Base-by-base conservation (phyloP, 768 basidiomycete genomes). In the Lentinula lateritia region DNA sequence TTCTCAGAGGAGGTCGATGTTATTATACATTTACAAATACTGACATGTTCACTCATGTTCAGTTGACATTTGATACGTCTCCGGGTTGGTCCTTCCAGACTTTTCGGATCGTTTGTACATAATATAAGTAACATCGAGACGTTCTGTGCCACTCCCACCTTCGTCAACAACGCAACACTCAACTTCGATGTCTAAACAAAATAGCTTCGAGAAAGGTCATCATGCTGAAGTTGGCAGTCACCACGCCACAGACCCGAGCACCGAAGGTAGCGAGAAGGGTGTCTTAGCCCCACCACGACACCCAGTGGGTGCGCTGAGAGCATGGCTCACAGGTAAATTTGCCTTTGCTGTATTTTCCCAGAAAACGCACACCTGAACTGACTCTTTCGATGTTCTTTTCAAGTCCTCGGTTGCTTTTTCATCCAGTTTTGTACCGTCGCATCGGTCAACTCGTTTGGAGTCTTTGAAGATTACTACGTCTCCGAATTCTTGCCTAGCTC, bases 381-480 rank as follows among this genome's bases (percentile, higher is more conserved):
- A 35, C n/a, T 52, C 15, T 32, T 52, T 6, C 48, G 28, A 34
- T 52, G 6, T 23, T 36, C 18, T 15, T 43, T 42, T 8, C 16
- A 18, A 58, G 56, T 58, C 18, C n/a, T 58, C 13, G 56, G 56
- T 5, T 58, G 56, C 56, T 58, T 58, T 45, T 45, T 20, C 16
- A 58, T 58, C 16, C 56, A 58, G 34, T 58, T 58, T 34, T 42
- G 56, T 18, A 58, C 56, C 7, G 56, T 58, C 45, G 56, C 56
- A 20, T 58, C 56, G 0, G 56, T 43, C 43, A 58, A 43, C 23
- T 43, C 56, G n/a, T 58, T 58, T 20, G 56, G 56, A 9, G 56
- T 58, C 15, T 58, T 58, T 7, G 28, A 58, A 45, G 56, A 58
- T n/a, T 58, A 36, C 32, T 58, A 58, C n/a, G 56, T 58, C 42